Percentiles rank a stretch among this genome's conserved stretches.
These are phyloP conservation scores for Aspergillus felis DNA, from an alignment of 2,329 filamentous ascomycete species.

Conservation along the genomic window DNA sequence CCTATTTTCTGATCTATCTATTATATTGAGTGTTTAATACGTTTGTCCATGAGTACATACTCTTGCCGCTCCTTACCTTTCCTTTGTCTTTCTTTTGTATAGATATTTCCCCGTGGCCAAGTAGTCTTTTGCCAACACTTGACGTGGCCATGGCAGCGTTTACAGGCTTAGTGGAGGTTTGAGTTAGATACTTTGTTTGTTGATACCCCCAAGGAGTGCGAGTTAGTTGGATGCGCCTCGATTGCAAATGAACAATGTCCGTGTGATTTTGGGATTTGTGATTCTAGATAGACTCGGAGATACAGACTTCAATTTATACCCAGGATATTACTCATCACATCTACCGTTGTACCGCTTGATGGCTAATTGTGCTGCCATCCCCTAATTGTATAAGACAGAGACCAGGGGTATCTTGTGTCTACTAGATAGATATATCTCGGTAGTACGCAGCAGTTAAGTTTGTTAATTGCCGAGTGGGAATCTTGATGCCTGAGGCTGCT, in stretches of 20 bases:
- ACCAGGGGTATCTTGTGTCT: no score
- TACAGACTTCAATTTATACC: background rate
- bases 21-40: conserved; percentile 7
- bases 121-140: conserved; percentile 1
- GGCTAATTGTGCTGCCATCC: background rate
- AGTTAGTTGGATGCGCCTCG: conserved; percentile 19
- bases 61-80: conserved; percentile 12
- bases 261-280: conserved; percentile 5
- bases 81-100: conserved; percentile 1
- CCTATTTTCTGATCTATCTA: background rate
- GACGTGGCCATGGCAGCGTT: conserved; percentile 3
- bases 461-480: background rate
- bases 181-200: conserved; percentile 19
- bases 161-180: background rate
- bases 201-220: conserved; percentile 23
- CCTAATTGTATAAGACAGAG: background rate
- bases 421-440: no score
- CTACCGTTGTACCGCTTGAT: conserved; percentile 1
- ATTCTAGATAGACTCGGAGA: conserved; percentile 17
- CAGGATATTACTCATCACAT: background rate
- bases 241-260: conserved; percentile 7
- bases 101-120: background rate
- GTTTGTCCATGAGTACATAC: conserved; percentile 6
- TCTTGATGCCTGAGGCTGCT: conserved; percentile 9
- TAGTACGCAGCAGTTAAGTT: background rate